A percentile compares a stretch with the other conserved stretches of the same genome.
phyloP scores from a whole-genome alignment of 2,329 filamentous ascomycete genomes.

The Fusarium devonianum region DNA sequence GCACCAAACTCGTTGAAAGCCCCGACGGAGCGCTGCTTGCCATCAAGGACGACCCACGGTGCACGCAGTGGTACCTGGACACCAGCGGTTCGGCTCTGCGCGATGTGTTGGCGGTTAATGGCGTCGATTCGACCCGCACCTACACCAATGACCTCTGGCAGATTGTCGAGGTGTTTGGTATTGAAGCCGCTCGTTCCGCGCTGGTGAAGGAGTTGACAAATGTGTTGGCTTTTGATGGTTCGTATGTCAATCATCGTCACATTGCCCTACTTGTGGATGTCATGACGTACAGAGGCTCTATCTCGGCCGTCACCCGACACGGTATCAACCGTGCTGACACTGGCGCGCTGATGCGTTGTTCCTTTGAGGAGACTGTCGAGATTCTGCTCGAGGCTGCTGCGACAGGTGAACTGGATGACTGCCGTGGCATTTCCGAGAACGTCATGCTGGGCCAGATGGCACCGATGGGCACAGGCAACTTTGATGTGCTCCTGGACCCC shows the following conservation, averaged over 20 bases:
- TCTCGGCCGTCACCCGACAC: slow-evolving; percentile 96
- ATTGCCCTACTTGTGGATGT: slow-evolving; percentile 94
- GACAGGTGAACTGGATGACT: slow-evolving; percentile 95
- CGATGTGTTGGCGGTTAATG: slow-evolving; percentile 83
- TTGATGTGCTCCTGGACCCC: slow-evolving; percentile 91
- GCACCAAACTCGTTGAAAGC: slow-evolving; percentile 70
- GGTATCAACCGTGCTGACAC: slow-evolving; percentile 99
- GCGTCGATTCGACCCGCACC: slow-evolving; percentile 84
- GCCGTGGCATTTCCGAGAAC: slow-evolving; percentile 97
- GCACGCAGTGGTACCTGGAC: slow-evolving; percentile 94
- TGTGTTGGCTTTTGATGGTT: slow-evolving; percentile 97
- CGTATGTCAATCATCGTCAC: slow-evolving; percentile 98
- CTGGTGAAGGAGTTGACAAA: slow-evolving; percentile 88
- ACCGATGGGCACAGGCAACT: slow-evolving; percentile 95
- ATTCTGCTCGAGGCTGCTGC: slow-evolving; percentile 96
- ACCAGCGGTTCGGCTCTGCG: slow-evolving; percentile 89
- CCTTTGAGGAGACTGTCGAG: slow-evolving; percentile 98
- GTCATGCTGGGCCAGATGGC: slow-evolving; percentile 98
- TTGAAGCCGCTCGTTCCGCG: slow-evolving; percentile 89
- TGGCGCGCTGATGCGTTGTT: slow-evolving; percentile 98
- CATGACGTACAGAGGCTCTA: slow-evolving; percentile 93
- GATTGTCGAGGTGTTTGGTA: slow-evolving; percentile 92
- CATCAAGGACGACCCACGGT: slow-evolving; percentile 75
- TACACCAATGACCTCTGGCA: slow-evolving; percentile 97
- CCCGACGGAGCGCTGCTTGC: slow-evolving; percentile 77